phyloP scores from a whole-genome alignment of 805 yeast species.

The Candida orba region DNA sequence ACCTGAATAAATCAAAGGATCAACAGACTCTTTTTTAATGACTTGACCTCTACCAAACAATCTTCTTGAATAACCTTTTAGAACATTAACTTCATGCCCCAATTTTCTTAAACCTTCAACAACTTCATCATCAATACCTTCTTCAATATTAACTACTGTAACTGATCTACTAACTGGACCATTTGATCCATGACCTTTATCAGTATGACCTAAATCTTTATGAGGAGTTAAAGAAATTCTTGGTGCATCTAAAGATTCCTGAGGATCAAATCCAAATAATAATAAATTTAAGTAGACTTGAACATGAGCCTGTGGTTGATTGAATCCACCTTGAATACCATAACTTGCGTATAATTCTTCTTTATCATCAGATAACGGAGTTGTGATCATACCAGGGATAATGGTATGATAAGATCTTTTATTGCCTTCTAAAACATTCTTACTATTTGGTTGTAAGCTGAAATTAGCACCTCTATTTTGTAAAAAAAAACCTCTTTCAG shows the following conservation, averaged over 20 bases:
- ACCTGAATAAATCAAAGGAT: slow-evolving; percentile 47
- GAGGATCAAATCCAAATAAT: slow-evolving; percentile 59
- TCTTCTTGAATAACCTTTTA: slow-evolving; percentile 36
- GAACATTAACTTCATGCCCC: slow-evolving; percentile 50
- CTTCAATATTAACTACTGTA: slow-evolving; percentile 58
- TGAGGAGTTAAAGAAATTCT: slow-evolving; percentile 58
- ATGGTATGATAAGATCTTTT: slow-evolving; percentile 80
- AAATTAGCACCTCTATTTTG: slow-evolving; percentile 78
- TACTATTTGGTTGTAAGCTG: slow-evolving; percentile 47
- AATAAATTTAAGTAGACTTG: slow-evolving; percentile 65
- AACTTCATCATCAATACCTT: slow-evolving; percentile 45
- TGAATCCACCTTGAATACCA: slow-evolving; percentile 84
- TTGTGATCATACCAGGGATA: slow-evolving; percentile 74
- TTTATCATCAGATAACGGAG: slow-evolving; percentile 24
- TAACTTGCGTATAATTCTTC: slow-evolving; percentile 58
- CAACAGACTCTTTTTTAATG: slow-evolving; percentile 41
- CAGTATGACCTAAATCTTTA: slow-evolving; percentile 33
- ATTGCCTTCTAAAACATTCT: slow-evolving; percentile 57
- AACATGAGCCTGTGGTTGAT: slow-evolving; percentile 81
- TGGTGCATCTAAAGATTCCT: slow-evolving; percentile 70
- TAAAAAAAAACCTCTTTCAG: slow-evolving; percentile 56
- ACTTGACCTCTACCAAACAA: slow-evolving; percentile 70
- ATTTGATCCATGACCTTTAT: slow-evolving; percentile 51
- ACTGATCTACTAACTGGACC: slow-evolving; percentile 56
- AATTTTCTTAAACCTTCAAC: slow-evolving; percentile 37